phyloP scores from a whole-genome alignment of 1,284 basidiomycete genomes.

The Rhodofomes roseus region DNA sequence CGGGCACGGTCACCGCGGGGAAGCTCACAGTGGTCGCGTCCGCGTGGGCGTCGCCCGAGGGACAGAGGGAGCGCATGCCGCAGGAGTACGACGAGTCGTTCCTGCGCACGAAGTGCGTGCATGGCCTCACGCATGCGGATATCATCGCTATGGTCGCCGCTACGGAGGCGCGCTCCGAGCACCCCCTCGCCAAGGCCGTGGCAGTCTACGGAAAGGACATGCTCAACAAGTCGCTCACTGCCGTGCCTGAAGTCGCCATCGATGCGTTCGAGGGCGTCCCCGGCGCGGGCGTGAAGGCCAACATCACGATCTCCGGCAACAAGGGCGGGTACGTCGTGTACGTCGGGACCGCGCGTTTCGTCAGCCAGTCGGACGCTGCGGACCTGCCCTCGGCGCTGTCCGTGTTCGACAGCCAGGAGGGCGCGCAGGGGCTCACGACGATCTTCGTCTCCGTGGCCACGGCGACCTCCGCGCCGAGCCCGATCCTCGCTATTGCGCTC shows the following conservation, averaged over 20 bases:
- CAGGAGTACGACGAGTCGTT: slow-evolving; percentile 28
- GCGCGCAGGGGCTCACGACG: slow-evolving; percentile 73
- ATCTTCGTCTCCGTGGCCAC: slow-evolving; percentile 73
- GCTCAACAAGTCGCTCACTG: slow-evolving; percentile 42
- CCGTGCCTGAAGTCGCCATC: slow-evolving; percentile 37
- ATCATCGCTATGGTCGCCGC: slow-evolving; percentile 82
- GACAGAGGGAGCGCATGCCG: slow-evolving; percentile 34
- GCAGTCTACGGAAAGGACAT: slow-evolving; percentile 76
- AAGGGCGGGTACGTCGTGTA: slow-evolving; percentile 50
- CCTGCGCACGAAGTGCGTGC: slow-evolving; percentile 51
- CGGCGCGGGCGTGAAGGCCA: slow-evolving; percentile 84
- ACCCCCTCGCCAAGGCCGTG: slow-evolving; percentile 92
- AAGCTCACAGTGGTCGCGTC: slow-evolving; percentile 73
- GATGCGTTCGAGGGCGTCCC: slow-evolving; percentile 84
- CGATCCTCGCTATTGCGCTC: slow-evolving; percentile 58
- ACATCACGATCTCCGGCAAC: slow-evolving; percentile 42
- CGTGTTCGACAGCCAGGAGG: slow-evolving; percentile 66
- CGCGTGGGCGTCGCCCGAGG: slow-evolving; percentile 64
- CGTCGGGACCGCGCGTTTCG: slow-evolving; percentile 75
- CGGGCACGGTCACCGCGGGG: slow-evolving; percentile 93
- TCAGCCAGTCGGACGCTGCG: slow-evolving; percentile 47
- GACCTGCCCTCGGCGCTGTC: slow-evolving; percentile 56
- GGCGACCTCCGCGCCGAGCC: slow-evolving; percentile 25
- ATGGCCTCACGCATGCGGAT: slow-evolving; percentile 61
- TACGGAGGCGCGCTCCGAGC: slow-evolving; percentile 90